phyloP scores from a whole-genome alignment of 441 rosid genomes.

The Adansonia rubrostipa region DNA sequence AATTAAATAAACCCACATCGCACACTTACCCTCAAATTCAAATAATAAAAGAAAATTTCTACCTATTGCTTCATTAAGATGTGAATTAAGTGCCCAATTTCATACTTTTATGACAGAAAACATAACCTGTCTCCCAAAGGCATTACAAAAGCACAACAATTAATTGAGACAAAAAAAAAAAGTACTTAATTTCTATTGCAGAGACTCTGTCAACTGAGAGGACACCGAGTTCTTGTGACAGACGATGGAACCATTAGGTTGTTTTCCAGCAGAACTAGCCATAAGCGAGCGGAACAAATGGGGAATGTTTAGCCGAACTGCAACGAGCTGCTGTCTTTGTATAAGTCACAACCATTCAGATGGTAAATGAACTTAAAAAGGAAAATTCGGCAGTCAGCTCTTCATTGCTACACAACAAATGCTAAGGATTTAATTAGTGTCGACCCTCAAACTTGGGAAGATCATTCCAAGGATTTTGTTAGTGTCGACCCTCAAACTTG shows the following conservation, averaged over 20 bases:
- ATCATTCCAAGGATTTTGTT: background rate
- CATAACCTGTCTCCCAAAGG: background rate
- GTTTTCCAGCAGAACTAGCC: slow-evolving; percentile 74
- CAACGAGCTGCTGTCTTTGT: slow-evolving; percentile 58
- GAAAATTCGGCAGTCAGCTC: slow-evolving; percentile 41
- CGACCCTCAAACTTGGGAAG: background rate
- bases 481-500: background rate
- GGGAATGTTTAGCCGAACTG: slow-evolving; percentile 53
- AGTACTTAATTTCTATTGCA: slow-evolving; percentile 28
- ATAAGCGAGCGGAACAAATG: slow-evolving; percentile 40
- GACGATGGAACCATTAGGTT: slow-evolving; percentile 81
- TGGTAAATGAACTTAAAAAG: slow-evolving; percentile 50
- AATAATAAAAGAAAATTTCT: no score
- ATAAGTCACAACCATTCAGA: slow-evolving; percentile 59
- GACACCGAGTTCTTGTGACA: slow-evolving; percentile 68
- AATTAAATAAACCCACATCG: no score
- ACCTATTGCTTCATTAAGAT: background rate
- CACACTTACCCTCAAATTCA: no score
- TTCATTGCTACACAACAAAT: slow-evolving; percentile 56
- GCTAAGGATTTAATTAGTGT: slow-evolving; percentile 4
- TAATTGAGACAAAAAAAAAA: background rate
- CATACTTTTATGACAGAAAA: slow-evolving; percentile 3
- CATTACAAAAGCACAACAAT: background rate
- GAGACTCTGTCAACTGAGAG: slow-evolving; percentile 66
- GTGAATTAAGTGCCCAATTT: background rate